Evolutionary conservation across 2,329 filamentous ascomycete genomes (phyloP).

Genomic region (Graphium sp.): DNA sequence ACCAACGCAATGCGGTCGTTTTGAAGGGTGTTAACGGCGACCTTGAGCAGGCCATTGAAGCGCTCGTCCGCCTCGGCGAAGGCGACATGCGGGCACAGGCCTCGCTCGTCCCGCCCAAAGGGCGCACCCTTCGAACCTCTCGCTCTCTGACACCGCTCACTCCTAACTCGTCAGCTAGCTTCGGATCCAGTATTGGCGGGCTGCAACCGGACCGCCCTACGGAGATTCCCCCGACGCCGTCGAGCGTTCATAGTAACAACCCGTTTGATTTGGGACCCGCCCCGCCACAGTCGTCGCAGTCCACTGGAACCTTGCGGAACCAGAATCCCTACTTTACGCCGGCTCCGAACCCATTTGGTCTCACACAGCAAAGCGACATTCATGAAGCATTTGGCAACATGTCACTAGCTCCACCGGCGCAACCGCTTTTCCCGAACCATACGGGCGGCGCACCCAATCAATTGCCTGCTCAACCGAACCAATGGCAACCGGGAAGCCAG

Average conservation of each 20-base stretch:
- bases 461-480: constrained; percentile 12
- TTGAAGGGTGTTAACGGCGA: constrained; percentile 74
- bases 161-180: constrained; percentile 12
- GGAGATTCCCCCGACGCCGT: constrained; percentile 17
- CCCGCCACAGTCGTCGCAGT: constrained; percentile 46
- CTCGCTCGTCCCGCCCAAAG: constrained; percentile 24
- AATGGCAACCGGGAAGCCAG: constrained; percentile 9
- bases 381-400: constrained; percentile 67
- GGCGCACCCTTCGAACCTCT: constrained; percentile 27
- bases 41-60: constrained; percentile 71
- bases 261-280: constrained; percentile 47
- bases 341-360: constrained; percentile 56
- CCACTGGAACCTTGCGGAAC: constrained; percentile 42
- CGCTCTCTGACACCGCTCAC: constrained; percentile 38
- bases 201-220: constrained; percentile 10
- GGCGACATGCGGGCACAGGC: constrained; percentile 25
- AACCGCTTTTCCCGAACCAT: constrained; percentile 57
- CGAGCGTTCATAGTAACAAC: constrained; percentile 36
- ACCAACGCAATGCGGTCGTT: constrained; percentile 63
- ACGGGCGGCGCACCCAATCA: constrained; percentile 44
- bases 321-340: constrained; percentile 36
- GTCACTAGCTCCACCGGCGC: constrained; percentile 39
- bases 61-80: constrained; percentile 69
- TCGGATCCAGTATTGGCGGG: constrained; percentile 16
- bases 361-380: too few relatives aligned